A percentile compares a stretch with the other conserved stretches of the same genome.
Conservation (phyloP, 2,329 filamentous ascomycete genomes). For the Aspergillus candidus region DNA sequence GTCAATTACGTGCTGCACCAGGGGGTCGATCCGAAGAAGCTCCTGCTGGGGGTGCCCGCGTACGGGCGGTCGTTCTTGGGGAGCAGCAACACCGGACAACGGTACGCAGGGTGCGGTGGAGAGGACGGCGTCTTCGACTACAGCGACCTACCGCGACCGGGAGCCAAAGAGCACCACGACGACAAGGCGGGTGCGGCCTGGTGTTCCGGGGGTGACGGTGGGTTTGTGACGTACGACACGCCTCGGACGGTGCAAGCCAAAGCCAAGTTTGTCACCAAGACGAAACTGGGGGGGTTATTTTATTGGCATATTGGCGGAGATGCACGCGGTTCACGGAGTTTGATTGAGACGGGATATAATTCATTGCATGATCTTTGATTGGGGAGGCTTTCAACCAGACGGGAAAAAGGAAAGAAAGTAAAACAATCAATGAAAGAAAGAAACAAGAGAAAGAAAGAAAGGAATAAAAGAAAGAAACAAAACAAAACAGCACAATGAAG, state of each 20-base stretch:
- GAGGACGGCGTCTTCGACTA: slow-evolving; percentile 71
- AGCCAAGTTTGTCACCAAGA: slow-evolving; percentile 65
- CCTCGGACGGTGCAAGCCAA: slow-evolving; percentile 70
- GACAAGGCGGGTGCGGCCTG: slow-evolving; percentile 62
- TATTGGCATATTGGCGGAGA: slow-evolving; percentile 78
- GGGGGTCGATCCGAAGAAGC: slow-evolving; percentile 64
- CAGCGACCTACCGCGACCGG: slow-evolving; percentile 57
- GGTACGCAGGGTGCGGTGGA: slow-evolving; percentile 48
- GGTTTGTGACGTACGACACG: slow-evolving; percentile 76
- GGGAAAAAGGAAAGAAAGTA: background rate
- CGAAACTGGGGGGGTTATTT: slow-evolving; percentile 67
- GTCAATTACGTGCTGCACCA: slow-evolving; percentile 60
- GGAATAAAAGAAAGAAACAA: too few species aligned
- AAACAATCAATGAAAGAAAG: background rate
- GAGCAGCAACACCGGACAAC: slow-evolving; percentile 59
- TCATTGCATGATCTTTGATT: slow-evolving; percentile 43
- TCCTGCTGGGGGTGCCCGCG: slow-evolving; percentile 68
- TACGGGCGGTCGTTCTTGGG: slow-evolving; percentile 71
- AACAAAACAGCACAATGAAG: background rate
- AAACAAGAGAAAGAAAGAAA: too few species aligned
- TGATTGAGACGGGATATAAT: slow-evolving; percentile 56
- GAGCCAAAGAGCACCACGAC: slow-evolving; percentile 62
- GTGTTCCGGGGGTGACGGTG: slow-evolving; percentile 64
- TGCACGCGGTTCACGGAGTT: slow-evolving; percentile 49
- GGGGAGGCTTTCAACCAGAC: background rate